phyloP scores from a whole-genome alignment of 192 early-diverging fungal species.

The Rhizophlyctis rosea region DNA sequence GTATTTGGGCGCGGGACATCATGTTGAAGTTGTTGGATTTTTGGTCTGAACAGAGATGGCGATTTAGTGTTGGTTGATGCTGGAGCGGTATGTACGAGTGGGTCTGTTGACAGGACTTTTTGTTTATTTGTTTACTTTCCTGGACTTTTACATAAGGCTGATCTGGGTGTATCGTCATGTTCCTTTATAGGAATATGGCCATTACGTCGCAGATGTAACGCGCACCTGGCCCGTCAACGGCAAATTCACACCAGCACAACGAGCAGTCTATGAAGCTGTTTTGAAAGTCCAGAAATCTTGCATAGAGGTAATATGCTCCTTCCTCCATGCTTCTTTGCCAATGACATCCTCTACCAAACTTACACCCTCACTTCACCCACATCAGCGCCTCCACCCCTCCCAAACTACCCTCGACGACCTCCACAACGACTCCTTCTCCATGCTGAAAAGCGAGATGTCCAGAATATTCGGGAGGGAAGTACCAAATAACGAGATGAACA shows the following conservation, averaged over 20 bases:
- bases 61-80: slow-evolving; percentile 88
- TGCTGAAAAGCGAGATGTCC: slow-evolving; percentile 68
- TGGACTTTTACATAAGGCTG: no score
- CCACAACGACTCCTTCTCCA: slow-evolving; percentile 68
- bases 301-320: no score
- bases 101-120: no score
- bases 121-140: no score
- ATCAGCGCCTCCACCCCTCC: neutral
- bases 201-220: slow-evolving; percentile 90
- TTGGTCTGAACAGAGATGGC: slow-evolving; percentile 54
- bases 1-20: neutral
- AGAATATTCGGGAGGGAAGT: slow-evolving; percentile 48
- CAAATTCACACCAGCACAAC: slow-evolving; percentile 74
- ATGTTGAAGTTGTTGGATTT: slow-evolving; percentile 1
- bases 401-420: slow-evolving; percentile 84
- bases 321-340: slow-evolving; percentile 2
- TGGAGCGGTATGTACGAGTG: slow-evolving; percentile 64
- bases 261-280: slow-evolving; percentile 80
- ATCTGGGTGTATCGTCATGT: neutral
- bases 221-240: slow-evolving; percentile 92
- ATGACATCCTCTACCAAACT: no score
- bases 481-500: slow-evolving; percentile 65
- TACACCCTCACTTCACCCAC: no score
- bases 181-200: slow-evolving; percentile 64
- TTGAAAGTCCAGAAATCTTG: slow-evolving; percentile 80